Evolutionary conservation across 495 filamentous ascomycete species (phyloP), one percentile per base, ranked within the genome.

Genomic region (Penicillium paxilli): DNA sequence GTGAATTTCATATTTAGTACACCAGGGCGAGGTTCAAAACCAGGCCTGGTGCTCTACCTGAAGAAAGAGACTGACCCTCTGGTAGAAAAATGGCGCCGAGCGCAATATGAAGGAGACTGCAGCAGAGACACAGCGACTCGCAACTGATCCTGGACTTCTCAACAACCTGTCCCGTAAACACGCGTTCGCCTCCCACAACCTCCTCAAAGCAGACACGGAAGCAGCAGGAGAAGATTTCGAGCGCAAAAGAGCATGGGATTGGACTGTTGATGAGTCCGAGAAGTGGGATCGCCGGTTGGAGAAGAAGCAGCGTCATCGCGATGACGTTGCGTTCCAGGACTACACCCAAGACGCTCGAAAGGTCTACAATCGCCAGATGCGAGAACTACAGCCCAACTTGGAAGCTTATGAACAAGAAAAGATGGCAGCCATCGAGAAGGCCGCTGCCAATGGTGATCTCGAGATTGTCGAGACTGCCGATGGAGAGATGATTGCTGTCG

Each of bases 171-270:
- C 83, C 47, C 88, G 91, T 49, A 91, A 90, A 62, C 86, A 88
- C 59, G 92, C 89, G 24, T 84, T 92, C 51, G 92, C 92, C 12
- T 88, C 88, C 21, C 90, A 96, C 69, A 98, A 98, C 55, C 86
- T 98, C 5, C 81, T 96, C 26, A 96, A 96, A 74, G 91, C 92
- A 12, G 92, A 96, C 57, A 85, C 87, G 1, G 89, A 89, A 66
- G 90, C 89, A 11, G 77, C 79, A 0, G 92, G 93, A 10, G 90
- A 89, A 56, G 92, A 97, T 69, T 98, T 97, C 63, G 95, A 98
- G 73, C 88, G 94, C 52, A 97, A 98, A 74, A 86, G 95, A 24
- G 92, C 93, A 1, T 98, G 94, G 94, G 95, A 98, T 70, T 98
- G 93, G 92, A 98, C 94, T 0, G 75, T 92, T 14, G 94, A 97